Percentiles rank a stretch among this genome's conserved stretches.
phyloP scores from a whole-genome alignment of 805 yeast genomes.

The Ogataea trehalophila region DNA sequence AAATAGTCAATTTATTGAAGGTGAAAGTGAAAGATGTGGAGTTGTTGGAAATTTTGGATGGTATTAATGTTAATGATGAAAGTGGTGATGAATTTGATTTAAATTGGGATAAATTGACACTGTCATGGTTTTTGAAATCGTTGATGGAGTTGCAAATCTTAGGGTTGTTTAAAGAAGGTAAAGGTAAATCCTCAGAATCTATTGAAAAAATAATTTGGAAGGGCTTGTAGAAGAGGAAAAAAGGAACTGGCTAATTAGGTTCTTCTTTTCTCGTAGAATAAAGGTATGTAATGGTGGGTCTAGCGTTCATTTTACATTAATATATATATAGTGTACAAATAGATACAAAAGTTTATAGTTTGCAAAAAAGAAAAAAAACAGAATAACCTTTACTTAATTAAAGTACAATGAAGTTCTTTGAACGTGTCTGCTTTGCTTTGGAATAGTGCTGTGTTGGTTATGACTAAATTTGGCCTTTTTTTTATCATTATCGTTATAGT shows the following conservation, averaged over 20 bases:
- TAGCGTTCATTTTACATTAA: background rate
- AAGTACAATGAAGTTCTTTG: constrained; percentile 22
- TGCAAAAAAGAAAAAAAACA: no score
- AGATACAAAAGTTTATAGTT: background rate
- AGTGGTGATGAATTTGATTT: constrained; percentile 31
- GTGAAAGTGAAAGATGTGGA: constrained; percentile 2
- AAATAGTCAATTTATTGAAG: constrained; percentile 14
- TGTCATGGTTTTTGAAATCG: constrained; percentile 73
- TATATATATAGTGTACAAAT: no score
- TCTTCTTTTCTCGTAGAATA: background rate
- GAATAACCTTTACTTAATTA: constrained; percentile 4
- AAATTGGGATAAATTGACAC: constrained; percentile 57
- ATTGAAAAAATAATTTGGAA: constrained; percentile 72
- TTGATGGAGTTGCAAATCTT: constrained; percentile 63
- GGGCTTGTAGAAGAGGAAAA: constrained; percentile 36
- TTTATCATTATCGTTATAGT: background rate
- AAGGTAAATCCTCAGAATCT: constrained; percentile 50
- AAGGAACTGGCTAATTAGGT: background rate
- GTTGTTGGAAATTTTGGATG: background rate
- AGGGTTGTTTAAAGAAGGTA: constrained; percentile 63
- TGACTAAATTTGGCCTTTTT: background rate
- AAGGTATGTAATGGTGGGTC: background rate
- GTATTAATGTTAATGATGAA: constrained; percentile 7
- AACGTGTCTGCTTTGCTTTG: background rate
- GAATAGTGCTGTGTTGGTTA: background rate